A percentile compares a stretch with the other conserved stretches of the same genome.
Conservation (phyloP, 2,329 filamentous ascomycete species). For the Alternaria postmessia region DNA sequence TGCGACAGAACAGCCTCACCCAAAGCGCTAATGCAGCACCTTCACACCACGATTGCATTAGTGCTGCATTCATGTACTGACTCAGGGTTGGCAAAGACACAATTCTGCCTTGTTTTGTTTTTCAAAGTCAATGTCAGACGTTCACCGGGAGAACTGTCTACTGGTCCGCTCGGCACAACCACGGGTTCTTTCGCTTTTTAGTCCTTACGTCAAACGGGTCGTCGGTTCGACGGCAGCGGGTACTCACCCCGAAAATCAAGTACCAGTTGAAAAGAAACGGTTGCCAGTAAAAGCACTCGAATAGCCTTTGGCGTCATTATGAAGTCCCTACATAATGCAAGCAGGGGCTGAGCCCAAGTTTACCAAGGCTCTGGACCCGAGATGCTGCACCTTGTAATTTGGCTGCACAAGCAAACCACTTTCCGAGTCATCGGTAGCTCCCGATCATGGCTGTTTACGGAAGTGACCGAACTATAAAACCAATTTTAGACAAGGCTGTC, state of each 20-base stretch:
- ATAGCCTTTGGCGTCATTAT: conserved; percentile 1
- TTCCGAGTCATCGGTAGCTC: conserved; percentile 29
- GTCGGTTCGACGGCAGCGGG: conserved; percentile 11
- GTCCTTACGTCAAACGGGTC: conserved; percentile 8
- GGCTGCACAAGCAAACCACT: conserved; percentile 25
- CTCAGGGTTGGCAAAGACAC: conserved; percentile 11
- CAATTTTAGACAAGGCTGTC: not conserved
- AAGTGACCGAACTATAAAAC: not conserved
- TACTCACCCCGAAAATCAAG: conserved; percentile 1
- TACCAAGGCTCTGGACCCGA: conserved; percentile 16
- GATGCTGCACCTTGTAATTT: conserved; percentile 23
- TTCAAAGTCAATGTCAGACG: conserved; percentile 13
- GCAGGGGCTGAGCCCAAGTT: conserved; percentile 12
- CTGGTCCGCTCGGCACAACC: conserved; percentile 11
- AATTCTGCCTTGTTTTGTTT: conserved; percentile 14
- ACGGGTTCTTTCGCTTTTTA: conserved; percentile 3
- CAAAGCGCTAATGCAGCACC: conserved; percentile 26
- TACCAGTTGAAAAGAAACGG: not conserved
- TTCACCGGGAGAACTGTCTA: conserved; percentile 12
- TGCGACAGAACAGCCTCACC: conserved; percentile 22
- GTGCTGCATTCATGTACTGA: conserved; percentile 13
- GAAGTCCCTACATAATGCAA: not conserved
- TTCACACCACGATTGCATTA: conserved; percentile 19
- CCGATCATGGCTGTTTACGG: conserved; percentile 17
- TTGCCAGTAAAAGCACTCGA: not conserved